These are phyloP conservation scores for Termitomyces sp. DNA, from an alignment of 768 basidiomycete genomes.

Conservation along the genomic window DNA sequence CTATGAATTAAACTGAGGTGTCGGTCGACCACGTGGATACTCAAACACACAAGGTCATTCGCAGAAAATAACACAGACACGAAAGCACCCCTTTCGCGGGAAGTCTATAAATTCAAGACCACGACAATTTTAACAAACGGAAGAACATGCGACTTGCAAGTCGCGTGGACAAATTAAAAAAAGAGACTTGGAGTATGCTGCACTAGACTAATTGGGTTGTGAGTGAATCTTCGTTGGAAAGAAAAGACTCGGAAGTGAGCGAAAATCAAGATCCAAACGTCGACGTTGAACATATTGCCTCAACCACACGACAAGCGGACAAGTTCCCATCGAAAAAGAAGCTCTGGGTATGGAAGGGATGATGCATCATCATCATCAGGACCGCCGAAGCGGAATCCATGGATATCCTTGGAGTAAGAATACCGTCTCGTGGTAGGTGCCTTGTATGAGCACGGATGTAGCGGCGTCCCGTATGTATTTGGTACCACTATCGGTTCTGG, in stretches of 20 bases:
- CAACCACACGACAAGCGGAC: conserved; percentile 2
- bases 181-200: background rate
- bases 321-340: background rate
- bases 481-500: background rate
- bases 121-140: background rate
- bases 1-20: background rate
- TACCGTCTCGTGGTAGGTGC: background rate
- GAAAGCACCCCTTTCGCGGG: background rate
- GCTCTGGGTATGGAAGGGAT: background rate
- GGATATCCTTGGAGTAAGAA: conserved; percentile 8
- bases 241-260: background rate
- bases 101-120: background rate
- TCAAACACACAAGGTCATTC: background rate
- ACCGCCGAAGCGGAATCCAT: background rate
- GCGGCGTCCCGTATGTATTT: conserved; percentile 13
- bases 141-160: background rate
- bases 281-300: background rate
- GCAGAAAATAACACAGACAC: background rate
- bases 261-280: background rate
- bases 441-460: background rate
- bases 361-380: background rate
- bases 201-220: background rate
- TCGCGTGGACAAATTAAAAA: background rate
- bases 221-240: background rate
- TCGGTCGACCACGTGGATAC: background rate